Conservation (phyloP, 2,329 filamentous ascomycete species). For the Hirsutella rhossiliensis region DNA sequence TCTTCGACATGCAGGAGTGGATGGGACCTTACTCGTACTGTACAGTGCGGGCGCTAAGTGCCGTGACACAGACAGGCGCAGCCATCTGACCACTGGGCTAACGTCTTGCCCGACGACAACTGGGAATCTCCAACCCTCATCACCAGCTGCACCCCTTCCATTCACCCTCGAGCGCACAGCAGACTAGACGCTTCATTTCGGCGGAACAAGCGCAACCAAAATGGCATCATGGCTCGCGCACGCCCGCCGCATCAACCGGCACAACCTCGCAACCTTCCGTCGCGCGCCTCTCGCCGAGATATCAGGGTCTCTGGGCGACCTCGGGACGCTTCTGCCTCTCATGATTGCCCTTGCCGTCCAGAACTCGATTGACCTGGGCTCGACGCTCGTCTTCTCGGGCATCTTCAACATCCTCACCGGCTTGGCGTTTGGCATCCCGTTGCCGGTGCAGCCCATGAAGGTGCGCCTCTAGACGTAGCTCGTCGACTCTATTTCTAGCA, state of each 20-base stretch:
- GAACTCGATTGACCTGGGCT: slow-evolving; percentile 66
- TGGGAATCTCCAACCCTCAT: neutral
- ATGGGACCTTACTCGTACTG: too few species aligned
- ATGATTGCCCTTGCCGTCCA: slow-evolving; percentile 76
- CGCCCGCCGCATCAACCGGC: slow-evolving; percentile 22
- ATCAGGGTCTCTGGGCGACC: slow-evolving; percentile 75
- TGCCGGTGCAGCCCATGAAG: slow-evolving; percentile 86
- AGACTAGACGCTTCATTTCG: neutral
- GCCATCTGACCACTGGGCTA: too few species aligned
- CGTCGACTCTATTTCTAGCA: neutral
- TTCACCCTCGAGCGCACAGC: too few species aligned
- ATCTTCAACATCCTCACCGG: slow-evolving; percentile 79
- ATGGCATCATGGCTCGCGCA: slow-evolving; percentile 16
- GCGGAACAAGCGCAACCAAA: neutral
- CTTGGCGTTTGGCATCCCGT: slow-evolving; percentile 69
- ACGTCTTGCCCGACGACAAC: too few species aligned
- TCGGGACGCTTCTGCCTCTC: slow-evolving; percentile 80
- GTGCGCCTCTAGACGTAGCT: slow-evolving; percentile 15
- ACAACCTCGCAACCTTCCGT: slow-evolving; percentile 37
- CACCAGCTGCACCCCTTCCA: too few species aligned
- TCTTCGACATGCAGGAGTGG: too few species aligned
- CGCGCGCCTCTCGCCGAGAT: slow-evolving; percentile 53
- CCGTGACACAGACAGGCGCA: too few species aligned
- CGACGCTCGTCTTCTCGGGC: slow-evolving; percentile 81
- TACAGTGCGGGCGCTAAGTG: too few species aligned